Evolutionary conservation across 768 basidiomycete species (phyloP), one percentile per base, ranked within the genome.

Genomic region (Rhizopogon salebrosus): DNA sequence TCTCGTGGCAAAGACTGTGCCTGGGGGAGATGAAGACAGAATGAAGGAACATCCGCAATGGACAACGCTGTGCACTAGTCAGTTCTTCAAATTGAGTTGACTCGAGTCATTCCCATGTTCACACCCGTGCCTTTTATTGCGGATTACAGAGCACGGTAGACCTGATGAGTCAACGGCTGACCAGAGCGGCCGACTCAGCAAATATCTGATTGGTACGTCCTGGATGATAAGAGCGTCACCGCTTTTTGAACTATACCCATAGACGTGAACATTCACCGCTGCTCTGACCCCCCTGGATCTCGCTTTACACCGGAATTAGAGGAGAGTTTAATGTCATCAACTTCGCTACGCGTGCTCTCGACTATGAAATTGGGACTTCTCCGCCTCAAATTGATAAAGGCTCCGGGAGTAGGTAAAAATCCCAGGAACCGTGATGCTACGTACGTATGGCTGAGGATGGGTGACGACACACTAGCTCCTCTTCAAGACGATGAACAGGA

Each of bases 341-440:
- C 62, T 36, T 54, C 62, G 18, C 56, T 90, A 16, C 81, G 77
- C 31, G 80, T 85, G 0, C 72, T 93, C 14, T 83, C 85, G 40
- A 82, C 77, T 3, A 89, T 91, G 85, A 71, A 80, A 14, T 62
- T 92, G 22, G 78, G 77, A 37, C 66, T 73, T n/a, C 73, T 93
- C 51, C 79, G 84, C 43, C 65, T 79, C 52, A 92, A 89, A 62
- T 62, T 85, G 41, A 70, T 75, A 37, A 92, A 88, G 62, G 63
- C 70, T 3, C 62, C 75, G 29, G 55, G 66, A 65, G 55, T 40
- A 62, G 11, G 59, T 14, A 45, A 55, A 75, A 68, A 53, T 62
- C 56, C 38, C 62, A 66, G 54, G 56, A 65, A 7, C 63, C 71
- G 48, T 35, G 65, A 61, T 34, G 65, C 64, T 14, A 59, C 83